Conservation (phyloP, 768 basidiomycete species). For the Cubamyces lactineus region DNA sequence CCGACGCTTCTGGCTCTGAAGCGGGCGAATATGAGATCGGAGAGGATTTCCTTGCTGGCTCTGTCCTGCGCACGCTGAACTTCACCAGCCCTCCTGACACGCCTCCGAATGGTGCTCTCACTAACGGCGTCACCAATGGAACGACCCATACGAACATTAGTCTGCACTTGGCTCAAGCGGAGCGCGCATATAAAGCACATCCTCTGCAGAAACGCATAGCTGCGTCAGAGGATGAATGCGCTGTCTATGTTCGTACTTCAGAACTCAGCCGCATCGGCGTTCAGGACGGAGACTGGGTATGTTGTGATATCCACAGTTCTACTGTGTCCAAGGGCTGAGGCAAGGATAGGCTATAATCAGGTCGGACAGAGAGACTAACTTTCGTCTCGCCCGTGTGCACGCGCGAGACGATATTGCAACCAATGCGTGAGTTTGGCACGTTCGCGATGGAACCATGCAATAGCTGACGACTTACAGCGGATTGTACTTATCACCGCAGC, state of each 20-base stretch:
- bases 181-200: slow-evolving; percentile 28
- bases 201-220: slow-evolving; percentile 41
- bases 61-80: slow-evolving; percentile 38
- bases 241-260: slow-evolving; percentile 63
- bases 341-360: slow-evolving; percentile 55
- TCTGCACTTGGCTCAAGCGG: slow-evolving; percentile 17
- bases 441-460: neutral
- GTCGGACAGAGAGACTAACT: slow-evolving; percentile 37
- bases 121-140: slow-evolving; percentile 29
- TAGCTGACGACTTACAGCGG: slow-evolving; percentile 3
- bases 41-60: slow-evolving; percentile 68
- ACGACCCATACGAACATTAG: slow-evolving; percentile 22
- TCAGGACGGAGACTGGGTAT: slow-evolving; percentile 80
- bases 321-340: neutral
- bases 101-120: neutral
- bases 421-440: slow-evolving; percentile 8
- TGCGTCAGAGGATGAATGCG: slow-evolving; percentile 48
- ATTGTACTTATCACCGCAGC: slow-evolving; percentile 24
- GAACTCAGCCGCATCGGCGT: slow-evolving; percentile 69
- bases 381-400: slow-evolving; percentile 60
- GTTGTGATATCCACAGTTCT: slow-evolving; percentile 16
- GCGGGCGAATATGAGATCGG: slow-evolving; percentile 61
- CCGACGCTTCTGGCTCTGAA: slow-evolving; percentile 11
- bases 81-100: neutral
- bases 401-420: slow-evolving; percentile 45